Evolutionary conservation across 2,329 filamentous ascomycete genomes (phyloP).

Genomic region (Scolecobasidium constrictum): DNA sequence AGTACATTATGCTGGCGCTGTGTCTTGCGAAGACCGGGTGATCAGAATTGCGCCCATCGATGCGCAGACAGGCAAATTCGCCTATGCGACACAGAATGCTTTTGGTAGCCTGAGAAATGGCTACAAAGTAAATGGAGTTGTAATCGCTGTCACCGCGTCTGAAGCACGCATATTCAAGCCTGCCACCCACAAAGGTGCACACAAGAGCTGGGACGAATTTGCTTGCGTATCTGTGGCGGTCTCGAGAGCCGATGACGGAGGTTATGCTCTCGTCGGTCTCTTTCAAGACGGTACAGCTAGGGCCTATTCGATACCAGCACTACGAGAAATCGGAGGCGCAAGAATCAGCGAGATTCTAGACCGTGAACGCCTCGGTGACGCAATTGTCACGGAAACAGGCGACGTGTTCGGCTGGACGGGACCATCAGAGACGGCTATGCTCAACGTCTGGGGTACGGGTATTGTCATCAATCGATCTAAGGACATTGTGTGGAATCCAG

Average conservation of each 20-base stretch:
- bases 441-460: constrained; percentile 78
- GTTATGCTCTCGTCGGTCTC: constrained; percentile 69
- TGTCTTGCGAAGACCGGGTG: constrained; percentile 54
- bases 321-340: constrained; percentile 70
- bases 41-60: constrained; percentile 72
- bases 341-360: constrained; percentile 60
- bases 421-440: constrained; percentile 70
- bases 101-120: constrained; percentile 72
- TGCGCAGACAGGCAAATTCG: constrained; percentile 63
- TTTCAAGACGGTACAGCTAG: constrained; percentile 74
- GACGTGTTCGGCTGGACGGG: constrained; percentile 83
- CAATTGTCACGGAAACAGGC: constrained; percentile 64
- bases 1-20: constrained; percentile 59
- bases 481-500: constrained; percentile 73
- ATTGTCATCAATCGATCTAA: constrained; percentile 38
- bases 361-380: constrained; percentile 55
- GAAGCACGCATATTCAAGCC: constrained; percentile 86
- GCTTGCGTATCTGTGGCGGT: constrained; percentile 75
- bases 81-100: constrained; percentile 60
- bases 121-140: constrained; percentile 60
- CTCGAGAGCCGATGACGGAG: constrained; percentile 56
- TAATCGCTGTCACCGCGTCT: constrained; percentile 63
- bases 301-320: constrained; percentile 73
- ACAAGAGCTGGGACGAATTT: constrained; percentile 75
- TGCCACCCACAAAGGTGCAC: constrained; percentile 75